Base-by-base conservation (phyloP, 257 asterid genomes). In the Forsythia viridissima region DNA sequence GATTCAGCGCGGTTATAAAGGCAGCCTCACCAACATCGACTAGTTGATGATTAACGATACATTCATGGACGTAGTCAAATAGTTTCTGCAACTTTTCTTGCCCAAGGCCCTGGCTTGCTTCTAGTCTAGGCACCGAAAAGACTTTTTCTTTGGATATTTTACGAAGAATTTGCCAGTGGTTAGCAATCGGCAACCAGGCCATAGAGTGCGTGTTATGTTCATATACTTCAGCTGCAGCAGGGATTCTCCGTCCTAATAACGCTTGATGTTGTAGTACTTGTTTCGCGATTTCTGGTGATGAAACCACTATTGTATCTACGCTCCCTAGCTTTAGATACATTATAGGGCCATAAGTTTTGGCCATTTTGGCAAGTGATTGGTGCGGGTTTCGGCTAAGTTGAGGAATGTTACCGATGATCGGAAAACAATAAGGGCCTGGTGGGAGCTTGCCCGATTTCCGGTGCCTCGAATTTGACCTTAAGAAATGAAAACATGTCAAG, bases 281-380 rank as follows among this genome's bases (percentile, higher is more conserved):
- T 34, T 68, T 55, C 3, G 77, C 77, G 1, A 55, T 36, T 0
- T 36, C n/a, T 0, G 70, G 77, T 4, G 77, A 48, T 55, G 77
- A 74, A 16, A 74, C 77, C 15, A 74, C 68, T 11, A 74, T 34
- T 15, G 77, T 74, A 10, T 15, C 21, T 51, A 2, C 38, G 43
- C 48, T 13, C 13, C 77, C 70, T 16, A 55, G 48, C 10, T 74
- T 74, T 34, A 74, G 68, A 16, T 21, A 74, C 77, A 74, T 74
- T 11, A 74, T 11, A 15, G 77, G 77, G 48, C 79, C 73, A 42
- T 76, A 40, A 4, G 5, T 61, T 61, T 61, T 76, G 72, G 79
- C 16, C 34, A 76, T 43, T 6, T 39, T 40, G 72, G 72, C 44
- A 0, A 76, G 72, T 24, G 79, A 76, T 43, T 38, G 61, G 37